Percentiles rank a stretch among this genome's conserved stretches.
Evolutionary conservation across 1,284 basidiomycete species (phyloP).

Genomic region (Gymnopus androsaceus): DNA sequence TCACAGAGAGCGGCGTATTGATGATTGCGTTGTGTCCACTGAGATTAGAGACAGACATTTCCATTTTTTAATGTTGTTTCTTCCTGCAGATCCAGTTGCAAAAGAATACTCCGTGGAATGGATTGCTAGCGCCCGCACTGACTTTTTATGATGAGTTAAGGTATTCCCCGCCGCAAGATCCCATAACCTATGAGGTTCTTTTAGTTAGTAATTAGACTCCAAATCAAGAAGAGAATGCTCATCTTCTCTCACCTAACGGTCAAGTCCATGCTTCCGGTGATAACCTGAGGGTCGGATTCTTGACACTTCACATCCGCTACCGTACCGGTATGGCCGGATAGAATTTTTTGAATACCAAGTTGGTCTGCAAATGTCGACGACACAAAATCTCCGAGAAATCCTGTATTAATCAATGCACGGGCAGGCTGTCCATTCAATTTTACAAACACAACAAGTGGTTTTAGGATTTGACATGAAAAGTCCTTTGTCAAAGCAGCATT

Average conservation of each 20-base stretch:
- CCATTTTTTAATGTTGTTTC: conserved; percentile 99
- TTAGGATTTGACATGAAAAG: background rate
- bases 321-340: conserved; percentile 92
- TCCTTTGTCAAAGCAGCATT: background rate
- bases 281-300: conserved; percentile 95
- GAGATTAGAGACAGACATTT: conserved; percentile 97
- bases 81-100: conserved; percentile 91
- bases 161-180: conserved; percentile 98
- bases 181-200: conserved; percentile 69
- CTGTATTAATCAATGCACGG: conserved; percentile 32
- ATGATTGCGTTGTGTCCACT: conserved; percentile 96
- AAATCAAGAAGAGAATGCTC: background rate
- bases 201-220: conserved; percentile 1
- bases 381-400: conserved; percentile 37
- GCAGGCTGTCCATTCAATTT: conserved; percentile 19
- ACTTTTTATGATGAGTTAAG: conserved; percentile 98
- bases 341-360: conserved; percentile 30
- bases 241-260: conserved; percentile 85
- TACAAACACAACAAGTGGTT: background rate
- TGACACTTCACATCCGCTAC: conserved; percentile 94
- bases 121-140: conserved; percentile 89
- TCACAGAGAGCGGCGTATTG: conserved; percentile 93
- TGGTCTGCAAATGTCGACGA: conserved; percentile 35
- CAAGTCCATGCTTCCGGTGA: conserved; percentile 97
- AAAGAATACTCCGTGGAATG: conserved; percentile 97